A percentile compares a stretch with the other conserved stretches of the same genome.
phyloP scores from a whole-genome alignment of 495 filamentous ascomycete species.

The Aspergillus coremiiformis region DNA sequence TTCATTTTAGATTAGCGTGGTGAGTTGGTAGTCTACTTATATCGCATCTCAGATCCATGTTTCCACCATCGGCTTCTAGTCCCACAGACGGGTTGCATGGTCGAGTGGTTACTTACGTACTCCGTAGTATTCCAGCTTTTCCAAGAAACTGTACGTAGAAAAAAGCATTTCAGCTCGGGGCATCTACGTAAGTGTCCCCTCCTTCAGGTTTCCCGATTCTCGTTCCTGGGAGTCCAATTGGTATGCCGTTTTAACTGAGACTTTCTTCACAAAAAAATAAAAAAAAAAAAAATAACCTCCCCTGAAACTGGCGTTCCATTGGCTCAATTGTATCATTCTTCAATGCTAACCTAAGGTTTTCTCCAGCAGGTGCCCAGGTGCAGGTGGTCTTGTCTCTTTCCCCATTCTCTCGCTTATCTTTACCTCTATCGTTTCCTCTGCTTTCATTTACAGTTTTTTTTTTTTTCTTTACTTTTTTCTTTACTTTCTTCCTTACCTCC shows the following conservation, averaged over 20 bases:
- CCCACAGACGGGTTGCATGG: background rate
- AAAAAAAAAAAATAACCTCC: background rate
- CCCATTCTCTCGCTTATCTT: background rate
- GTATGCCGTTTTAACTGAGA: background rate
- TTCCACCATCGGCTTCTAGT: no score
- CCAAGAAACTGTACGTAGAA: no score
- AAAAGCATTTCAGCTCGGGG: background rate
- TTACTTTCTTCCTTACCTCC: constrained; percentile 1
- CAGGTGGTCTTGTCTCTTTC: background rate
- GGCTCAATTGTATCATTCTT: background rate
- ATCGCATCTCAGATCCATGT: background rate
- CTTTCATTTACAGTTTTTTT: no score
- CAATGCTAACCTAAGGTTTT: background rate
- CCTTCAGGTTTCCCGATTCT: background rate
- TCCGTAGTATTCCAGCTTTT: no score
- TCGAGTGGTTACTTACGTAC: no score
- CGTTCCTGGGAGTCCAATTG: background rate
- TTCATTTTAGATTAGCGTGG: background rate
- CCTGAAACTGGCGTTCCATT: constrained; percentile 2
- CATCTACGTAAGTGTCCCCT: background rate
- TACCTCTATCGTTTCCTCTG: background rate
- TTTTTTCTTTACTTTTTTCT: constrained; percentile 6
- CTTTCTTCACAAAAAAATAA: background rate
- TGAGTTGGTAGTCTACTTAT: background rate
- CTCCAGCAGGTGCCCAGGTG: background rate